Percentiles rank a stretch among this genome's conserved stretches.
phyloP scores from a whole-genome alignment of 2,329 filamentous ascomycete genomes.

The Knufia petricola region DNA sequence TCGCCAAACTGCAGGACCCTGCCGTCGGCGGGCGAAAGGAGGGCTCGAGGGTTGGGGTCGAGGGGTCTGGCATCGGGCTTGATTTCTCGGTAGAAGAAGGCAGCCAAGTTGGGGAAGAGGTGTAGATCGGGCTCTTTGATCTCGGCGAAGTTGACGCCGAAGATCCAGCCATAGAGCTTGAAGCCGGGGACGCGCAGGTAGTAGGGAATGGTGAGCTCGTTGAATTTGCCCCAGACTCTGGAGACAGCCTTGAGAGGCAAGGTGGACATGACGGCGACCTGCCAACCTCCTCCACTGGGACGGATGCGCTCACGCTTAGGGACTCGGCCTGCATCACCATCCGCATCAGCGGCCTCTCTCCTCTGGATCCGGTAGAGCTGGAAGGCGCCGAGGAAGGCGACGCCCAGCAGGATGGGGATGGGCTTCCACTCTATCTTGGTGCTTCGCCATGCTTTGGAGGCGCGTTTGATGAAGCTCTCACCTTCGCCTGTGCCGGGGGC shows the following conservation, averaged over 20 bases:
- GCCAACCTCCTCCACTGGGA: slow-evolving; percentile 73
- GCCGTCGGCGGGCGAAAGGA: slow-evolving; percentile 84
- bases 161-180: slow-evolving; percentile 80
- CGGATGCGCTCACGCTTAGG: slow-evolving; percentile 55
- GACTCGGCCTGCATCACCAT: slow-evolving; percentile 33
- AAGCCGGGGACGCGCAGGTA: slow-evolving; percentile 82
- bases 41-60: slow-evolving; percentile 66
- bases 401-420: slow-evolving; percentile 76
- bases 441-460: slow-evolving; percentile 49
- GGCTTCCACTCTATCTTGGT: slow-evolving; percentile 79
- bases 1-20: slow-evolving; percentile 83
- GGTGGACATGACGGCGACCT: slow-evolving; percentile 88
- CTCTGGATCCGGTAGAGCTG: slow-evolving; percentile 69
- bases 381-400: slow-evolving; percentile 71
- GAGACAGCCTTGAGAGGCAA: slow-evolving; percentile 85
- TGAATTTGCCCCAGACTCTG: slow-evolving; percentile 81
- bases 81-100: slow-evolving; percentile 93
- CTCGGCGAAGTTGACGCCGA: slow-evolving; percentile 84
- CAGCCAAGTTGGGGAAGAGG: slow-evolving; percentile 80
- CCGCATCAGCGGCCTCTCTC: slow-evolving; percentile 34
- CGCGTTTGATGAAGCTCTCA: slow-evolving; percentile 47
- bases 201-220: slow-evolving; percentile 79
- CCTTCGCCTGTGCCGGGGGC: slow-evolving; percentile 34
- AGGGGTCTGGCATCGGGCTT: slow-evolving; percentile 82
- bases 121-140: slow-evolving; percentile 81